Evolutionary conservation across 1,284 basidiomycete species (phyloP), one percentile per base, ranked within the genome.

Genomic region (Tilletia indica): DNA sequence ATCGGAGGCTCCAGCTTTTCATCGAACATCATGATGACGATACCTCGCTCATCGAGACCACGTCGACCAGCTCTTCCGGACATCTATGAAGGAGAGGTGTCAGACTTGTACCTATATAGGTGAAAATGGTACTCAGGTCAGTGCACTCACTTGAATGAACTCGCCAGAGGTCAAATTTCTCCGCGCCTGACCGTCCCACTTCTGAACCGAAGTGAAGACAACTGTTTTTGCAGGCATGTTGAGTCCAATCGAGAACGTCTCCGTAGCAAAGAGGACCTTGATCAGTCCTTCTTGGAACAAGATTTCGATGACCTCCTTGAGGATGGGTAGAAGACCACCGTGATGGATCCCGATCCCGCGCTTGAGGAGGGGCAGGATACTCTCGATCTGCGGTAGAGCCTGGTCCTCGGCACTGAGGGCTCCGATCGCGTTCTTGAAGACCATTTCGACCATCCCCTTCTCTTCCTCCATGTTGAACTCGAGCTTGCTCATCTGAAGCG

Each of bases 161-260:
- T 84, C 82, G 68, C 82, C 82, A 66, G 78, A 80, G 21, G 77
- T 76, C 58, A 99, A 87, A 82, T 94, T 93, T 48, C 97, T 89
- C 86, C 97, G 97, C 80, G 97, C 93, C 69, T 90, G 90, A 4
- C 97, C 97, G 84, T 99, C 97, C 82, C 94, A 99, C 86, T 98
- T 99, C 77, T 93, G 90, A 8, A 94, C 92, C 1, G 91, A 89
- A 0, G 94, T 97, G 87, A 99, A 98, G 31, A 99, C 96, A 70
- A 99, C 97, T 6, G 97, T 99, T 87, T 97, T 98, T 47, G 97
- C 97, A 12, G 97, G 97, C 97, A 99, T 99, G 86, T 99, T 99
- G 69, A 99, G 88, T 71, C 97, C 96, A 78, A 99, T 99, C 4
- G 95, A 97, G 87, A 99, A 99, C 0, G 97, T 99, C 86, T 99